Evolutionary conservation across 352 stramenopile genomes (phyloP).

Genomic region (Phytophthora agathidicida): DNA sequence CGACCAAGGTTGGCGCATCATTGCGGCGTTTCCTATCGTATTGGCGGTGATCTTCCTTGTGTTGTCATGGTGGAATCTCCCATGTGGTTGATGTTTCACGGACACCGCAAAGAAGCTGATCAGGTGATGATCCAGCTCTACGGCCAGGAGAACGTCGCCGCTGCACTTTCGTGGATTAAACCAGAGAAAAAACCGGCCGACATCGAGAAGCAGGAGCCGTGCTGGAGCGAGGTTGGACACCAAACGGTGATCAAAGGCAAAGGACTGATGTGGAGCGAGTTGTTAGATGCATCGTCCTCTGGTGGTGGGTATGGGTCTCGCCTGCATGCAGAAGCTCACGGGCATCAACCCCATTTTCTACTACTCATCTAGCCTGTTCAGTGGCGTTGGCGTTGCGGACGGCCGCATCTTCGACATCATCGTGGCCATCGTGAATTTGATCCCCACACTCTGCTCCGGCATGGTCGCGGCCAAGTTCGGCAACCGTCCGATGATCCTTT

Average conservation of each 20-base stretch:
- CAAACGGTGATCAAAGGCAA: conserved; percentile 21
- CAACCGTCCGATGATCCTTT: conserved; percentile 43
- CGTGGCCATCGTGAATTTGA: conserved; percentile 42
- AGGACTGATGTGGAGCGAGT: conserved; percentile 14
- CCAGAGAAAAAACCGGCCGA: conserved; percentile 13
- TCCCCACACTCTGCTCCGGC: conserved; percentile 32
- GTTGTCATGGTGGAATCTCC: conserved; percentile 49
- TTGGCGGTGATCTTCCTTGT: conserved; percentile 46
- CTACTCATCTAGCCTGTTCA: conserved; percentile 56
- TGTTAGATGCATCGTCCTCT: conserved; percentile 36
- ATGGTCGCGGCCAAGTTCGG: conserved; percentile 36
- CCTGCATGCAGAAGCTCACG: conserved; percentile 44
- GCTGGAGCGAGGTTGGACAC: conserved; percentile 32
- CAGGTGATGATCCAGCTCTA: conserved; percentile 35
- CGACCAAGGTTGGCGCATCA: conserved; percentile 49
- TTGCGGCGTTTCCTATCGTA: conserved; percentile 60
- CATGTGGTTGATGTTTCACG: conserved; percentile 48
- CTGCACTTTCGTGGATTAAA: conserved; percentile 38
- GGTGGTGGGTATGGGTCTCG: conserved; percentile 37
- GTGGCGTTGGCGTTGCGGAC: conserved; percentile 34
- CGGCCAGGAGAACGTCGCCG: conserved; percentile 37
- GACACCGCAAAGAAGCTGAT: conserved; percentile 29
- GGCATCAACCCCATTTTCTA: conserved; percentile 60
- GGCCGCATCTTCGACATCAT: conserved; percentile 41
- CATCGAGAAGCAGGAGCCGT: conserved; percentile 16